These are phyloP conservation scores for Hirsutella thompsonii DNA, from an alignment of 2,329 filamentous ascomycete genomes.

Conservation along the genomic window DNA sequence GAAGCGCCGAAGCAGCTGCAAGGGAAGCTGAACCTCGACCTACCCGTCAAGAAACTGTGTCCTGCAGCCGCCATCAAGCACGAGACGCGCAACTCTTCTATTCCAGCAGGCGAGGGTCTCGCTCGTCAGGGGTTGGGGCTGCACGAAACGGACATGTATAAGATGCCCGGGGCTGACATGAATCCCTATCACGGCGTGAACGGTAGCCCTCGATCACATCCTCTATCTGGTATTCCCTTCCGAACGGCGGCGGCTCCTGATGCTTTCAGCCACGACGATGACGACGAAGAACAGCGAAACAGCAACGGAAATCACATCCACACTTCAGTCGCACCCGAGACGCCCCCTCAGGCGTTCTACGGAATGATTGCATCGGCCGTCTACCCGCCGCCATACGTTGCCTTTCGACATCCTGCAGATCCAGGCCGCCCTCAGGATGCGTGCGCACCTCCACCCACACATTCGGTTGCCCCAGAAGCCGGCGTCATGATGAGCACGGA, in stretches of 20 bases:
- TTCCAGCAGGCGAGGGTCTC: background rate
- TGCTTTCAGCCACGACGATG: background rate
- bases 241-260: background rate
- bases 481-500: background rate
- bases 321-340: background rate
- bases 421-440: background rate
- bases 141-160: background rate
- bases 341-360: background rate
- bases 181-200: background rate
- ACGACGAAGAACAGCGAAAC: background rate
- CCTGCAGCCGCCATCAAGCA: constrained; percentile 3
- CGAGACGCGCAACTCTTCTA: background rate
- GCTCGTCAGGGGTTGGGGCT: background rate
- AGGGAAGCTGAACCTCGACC: constrained; percentile 2
- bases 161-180: background rate
- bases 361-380: background rate
- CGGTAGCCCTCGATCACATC: background rate
- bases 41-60: constrained; percentile 5
- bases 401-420: background rate
- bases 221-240: background rate
- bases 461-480: background rate
- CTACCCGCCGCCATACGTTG: background rate
- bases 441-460: background rate
- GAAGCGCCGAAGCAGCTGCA: background rate
- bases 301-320: background rate